Base-by-base conservation (phyloP, 805 yeast species). In the Hanseniaspora lindneri region DNA sequence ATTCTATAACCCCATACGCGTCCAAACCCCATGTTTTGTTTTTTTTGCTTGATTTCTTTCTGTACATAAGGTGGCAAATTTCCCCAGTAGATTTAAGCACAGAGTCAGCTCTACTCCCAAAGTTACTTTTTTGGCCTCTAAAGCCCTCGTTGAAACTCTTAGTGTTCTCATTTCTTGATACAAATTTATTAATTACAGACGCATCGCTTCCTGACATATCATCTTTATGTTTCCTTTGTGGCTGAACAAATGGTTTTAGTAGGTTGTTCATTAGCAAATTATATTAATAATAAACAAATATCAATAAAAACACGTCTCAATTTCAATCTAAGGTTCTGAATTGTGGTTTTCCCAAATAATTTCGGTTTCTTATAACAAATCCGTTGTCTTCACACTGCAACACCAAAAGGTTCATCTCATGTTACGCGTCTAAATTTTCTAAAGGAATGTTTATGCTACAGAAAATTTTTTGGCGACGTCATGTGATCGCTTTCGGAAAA, bases 11-110 rank as follows among this genome's bases (percentile, higher is more conserved):
- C 14, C 81, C 65, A 29, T 66, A 63, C 0, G 95, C 97, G 65
- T 92, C 97, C 2, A 94, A 95, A 49, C 85, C 94, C 98, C 98
- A 92, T 0, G 86, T 79, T 60, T 88, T 88, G 61, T 87, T 78
- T 68, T 89, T 86, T 64, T 83, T 85, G 28, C 66, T 70, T 0
- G 89, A 69, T 36, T 71, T 70, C 60, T 85, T 86, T 29, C 98
- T 67, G 73, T 80, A 83, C 54, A 83, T 72, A 5, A 77, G 75
- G 13, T 56, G 54, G 41, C 59, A 65, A 11, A 46, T 7, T 23
- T 37, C 41, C 9, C 17, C 25, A 4, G 11, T 36, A 13, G 6
- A 10, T 36, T 21, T 4, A 27, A 11, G 11, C 8, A 27, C 29
- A 9, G 29, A 27, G 11, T 27, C 11, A 11, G 29, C 11, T 9